phyloP scores from a whole-genome alignment of 2,329 filamentous ascomycete genomes.

The Botrytis paeoniae region DNA sequence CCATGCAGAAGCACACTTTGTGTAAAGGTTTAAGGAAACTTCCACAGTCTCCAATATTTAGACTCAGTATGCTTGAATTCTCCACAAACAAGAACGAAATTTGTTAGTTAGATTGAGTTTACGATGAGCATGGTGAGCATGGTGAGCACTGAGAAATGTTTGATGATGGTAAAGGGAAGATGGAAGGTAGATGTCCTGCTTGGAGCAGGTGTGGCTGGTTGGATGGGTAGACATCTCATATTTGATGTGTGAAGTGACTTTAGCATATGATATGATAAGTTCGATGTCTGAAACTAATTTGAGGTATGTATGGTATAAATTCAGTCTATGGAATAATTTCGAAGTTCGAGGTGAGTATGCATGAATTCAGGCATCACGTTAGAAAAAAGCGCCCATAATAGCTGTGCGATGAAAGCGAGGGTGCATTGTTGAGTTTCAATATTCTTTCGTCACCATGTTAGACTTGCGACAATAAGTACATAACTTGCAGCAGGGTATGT shows the following conservation, averaged over 20 bases:
- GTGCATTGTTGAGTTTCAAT: neutral
- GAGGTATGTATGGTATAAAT: neutral
- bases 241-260: neutral
- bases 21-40: neutral
- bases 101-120: neutral
- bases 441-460: neutral
- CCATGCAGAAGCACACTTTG: neutral
- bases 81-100: neutral
- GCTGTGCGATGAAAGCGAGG: neutral
- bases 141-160: neutral
- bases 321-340: neutral
- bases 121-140: neutral
- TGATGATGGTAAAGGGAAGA: neutral
- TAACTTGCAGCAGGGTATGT: slow-evolving; percentile 1
- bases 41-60: neutral
- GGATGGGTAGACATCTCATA: too few species aligned
- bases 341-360: neutral
- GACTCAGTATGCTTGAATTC: neutral
- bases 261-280: neutral
- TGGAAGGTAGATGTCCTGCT: neutral
- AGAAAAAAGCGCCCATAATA: neutral
- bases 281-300: too few species aligned
- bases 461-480: neutral
- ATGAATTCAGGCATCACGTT: neutral
- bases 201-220: neutral